phyloP scores from a whole-genome alignment of 164 flowering plant species.

The Platanus orientalis region DNA sequence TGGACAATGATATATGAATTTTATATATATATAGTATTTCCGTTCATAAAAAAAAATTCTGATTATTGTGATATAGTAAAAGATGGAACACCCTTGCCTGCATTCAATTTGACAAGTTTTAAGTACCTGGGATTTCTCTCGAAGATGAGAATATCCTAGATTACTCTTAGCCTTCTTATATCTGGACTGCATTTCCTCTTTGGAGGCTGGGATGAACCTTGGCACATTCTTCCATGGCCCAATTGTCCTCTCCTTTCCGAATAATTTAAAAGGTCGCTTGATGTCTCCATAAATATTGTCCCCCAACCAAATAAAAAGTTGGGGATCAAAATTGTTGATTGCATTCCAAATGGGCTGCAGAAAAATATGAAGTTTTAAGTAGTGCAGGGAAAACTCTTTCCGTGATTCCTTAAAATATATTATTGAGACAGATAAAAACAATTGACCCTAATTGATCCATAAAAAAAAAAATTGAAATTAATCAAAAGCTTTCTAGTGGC shows the following conservation, averaged over 20 bases:
- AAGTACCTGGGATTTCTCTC: constrained; percentile 41
- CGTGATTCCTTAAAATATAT: too few relatives aligned
- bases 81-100: neutral
- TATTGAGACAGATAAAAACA: neutral
- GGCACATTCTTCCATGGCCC: constrained; percentile 86
- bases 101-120: neutral
- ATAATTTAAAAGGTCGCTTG: constrained; percentile 45
- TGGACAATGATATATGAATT: too few relatives aligned
- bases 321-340: constrained; percentile 52
- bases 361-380: constrained; percentile 1
- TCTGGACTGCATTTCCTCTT: constrained; percentile 44
- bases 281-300: constrained; percentile 79
- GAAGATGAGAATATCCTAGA: constrained; percentile 57
- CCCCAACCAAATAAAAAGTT: constrained; percentile 72
- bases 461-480: too few relatives aligned
- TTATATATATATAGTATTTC: too few relatives aligned
- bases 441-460: neutral
- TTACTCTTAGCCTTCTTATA: constrained; percentile 44
- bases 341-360: constrained; percentile 75
- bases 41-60: too few relatives aligned
- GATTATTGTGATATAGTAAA: too few relatives aligned
- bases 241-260: constrained; percentile 69
- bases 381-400: too few relatives aligned
- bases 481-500: neutral
- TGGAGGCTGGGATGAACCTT: constrained; percentile 54